phyloP scores from a whole-genome alignment of 495 filamentous ascomycete genomes.

The Penicillium soppii region DNA sequence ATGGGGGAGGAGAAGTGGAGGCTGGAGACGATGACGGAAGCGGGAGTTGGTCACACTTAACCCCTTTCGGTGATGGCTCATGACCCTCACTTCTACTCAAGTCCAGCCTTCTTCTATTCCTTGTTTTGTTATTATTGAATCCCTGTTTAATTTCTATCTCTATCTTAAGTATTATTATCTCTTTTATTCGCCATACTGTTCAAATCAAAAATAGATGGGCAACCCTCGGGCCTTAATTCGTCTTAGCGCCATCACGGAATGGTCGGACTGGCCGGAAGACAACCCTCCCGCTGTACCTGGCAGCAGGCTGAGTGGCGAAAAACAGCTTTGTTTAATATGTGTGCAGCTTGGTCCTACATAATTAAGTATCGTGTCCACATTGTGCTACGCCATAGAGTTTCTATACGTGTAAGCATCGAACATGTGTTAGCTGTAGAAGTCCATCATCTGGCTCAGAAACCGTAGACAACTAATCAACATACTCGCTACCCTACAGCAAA shows the following conservation, averaged over 20 bases:
- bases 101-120: no score
- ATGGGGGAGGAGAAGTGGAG: conserved; percentile 21
- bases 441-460: not conserved
- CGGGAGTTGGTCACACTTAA: conserved; percentile 14
- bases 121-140: not conserved
- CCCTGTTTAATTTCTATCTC: no score
- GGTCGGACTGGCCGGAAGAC: conserved; percentile 13
- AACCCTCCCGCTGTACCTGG: conserved; percentile 21
- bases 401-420: not conserved
- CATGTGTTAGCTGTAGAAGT: not conserved
- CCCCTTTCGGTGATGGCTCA: conserved; percentile 2
- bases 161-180: no score
- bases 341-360: no score
- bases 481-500: not conserved
- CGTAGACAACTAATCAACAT: no score
- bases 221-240: conserved; percentile 2
- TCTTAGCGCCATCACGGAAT: conserved; percentile 10
- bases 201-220: no score
- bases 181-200: no score
- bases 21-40: conserved; percentile 25
- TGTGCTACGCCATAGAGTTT: not conserved
- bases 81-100: conserved; percentile 1
- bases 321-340: not conserved
- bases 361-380: not conserved
- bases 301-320: conserved; percentile 18